Conservation (phyloP, 1,284 basidiomycete genomes). For the Filobasidium uniguttulatum region DNA sequence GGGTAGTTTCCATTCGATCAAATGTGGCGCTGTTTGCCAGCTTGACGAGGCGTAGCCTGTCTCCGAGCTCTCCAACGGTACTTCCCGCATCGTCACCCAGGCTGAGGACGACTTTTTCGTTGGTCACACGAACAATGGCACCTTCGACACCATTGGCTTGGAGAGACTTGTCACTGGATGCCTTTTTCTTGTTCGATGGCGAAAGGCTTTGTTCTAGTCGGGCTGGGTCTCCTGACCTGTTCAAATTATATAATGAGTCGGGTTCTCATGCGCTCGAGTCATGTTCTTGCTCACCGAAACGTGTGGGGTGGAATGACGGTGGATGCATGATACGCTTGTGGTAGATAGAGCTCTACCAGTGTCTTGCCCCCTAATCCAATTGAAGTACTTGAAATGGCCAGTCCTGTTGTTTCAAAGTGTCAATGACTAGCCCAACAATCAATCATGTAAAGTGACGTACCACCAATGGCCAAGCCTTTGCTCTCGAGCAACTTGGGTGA, state of each 20-base stretch:
- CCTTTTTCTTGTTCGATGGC: constrained; percentile 43
- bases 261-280: not conserved
- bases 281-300: constrained; percentile 45
- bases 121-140: constrained; percentile 56
- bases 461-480: constrained; percentile 65
- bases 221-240: constrained; percentile 71
- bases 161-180: constrained; percentile 25
- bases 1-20: constrained; percentile 73
- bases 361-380: constrained; percentile 83
- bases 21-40: constrained; percentile 83
- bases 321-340: constrained; percentile 60
- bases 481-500: constrained; percentile 71
- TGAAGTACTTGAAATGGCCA: constrained; percentile 53
- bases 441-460: constrained; percentile 25
- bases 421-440: not conserved
- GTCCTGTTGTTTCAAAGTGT: constrained; percentile 17
- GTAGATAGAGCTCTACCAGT: constrained; percentile 71
- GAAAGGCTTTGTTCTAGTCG: constrained; percentile 49
- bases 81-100: constrained; percentile 31
- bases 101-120: constrained; percentile 50
- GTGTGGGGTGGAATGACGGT: constrained; percentile 68
- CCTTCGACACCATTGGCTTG: constrained; percentile 45
- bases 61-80: constrained; percentile 63
- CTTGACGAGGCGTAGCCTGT: constrained; percentile 68
- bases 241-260: constrained; percentile 37